phyloP scores from a whole-genome alignment of 1,139 yeast species.

The Yamadazyma buinensis region DNA sequence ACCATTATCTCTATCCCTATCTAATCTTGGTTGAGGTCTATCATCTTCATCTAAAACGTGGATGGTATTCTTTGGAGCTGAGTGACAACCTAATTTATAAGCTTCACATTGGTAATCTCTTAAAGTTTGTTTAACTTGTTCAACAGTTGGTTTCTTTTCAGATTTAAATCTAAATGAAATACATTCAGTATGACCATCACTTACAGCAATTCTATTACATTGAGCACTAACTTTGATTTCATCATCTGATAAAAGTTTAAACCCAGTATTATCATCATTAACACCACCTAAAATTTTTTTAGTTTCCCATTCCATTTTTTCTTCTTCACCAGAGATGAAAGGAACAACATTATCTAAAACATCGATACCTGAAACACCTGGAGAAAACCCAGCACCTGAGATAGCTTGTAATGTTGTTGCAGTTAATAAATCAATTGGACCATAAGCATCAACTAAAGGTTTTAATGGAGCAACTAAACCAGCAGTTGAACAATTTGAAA shows the following conservation, averaged over 20 bases:
- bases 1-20: conserved; percentile 92
- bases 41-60: conserved; percentile 88
- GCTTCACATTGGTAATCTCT: conserved; percentile 85
- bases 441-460: conserved; percentile 84
- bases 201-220: conserved; percentile 94
- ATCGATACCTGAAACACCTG: conserved; percentile 96
- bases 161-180: conserved; percentile 80
- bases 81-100: conserved; percentile 67
- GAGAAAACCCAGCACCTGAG: conserved; percentile 98
- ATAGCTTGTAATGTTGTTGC: conserved; percentile 95
- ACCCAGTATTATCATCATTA: conserved; percentile 50
- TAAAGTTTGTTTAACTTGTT: conserved; percentile 68
- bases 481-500: conserved; percentile 97
- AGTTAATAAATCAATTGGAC: conserved; percentile 83
- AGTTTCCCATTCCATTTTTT: conserved; percentile 98
- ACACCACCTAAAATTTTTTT: conserved; percentile 81
- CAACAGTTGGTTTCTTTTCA: conserved; percentile 81
- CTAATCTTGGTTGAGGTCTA: conserved; percentile 98
- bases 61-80: conserved; percentile 91
- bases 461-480: conserved; percentile 95
- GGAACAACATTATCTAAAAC: conserved; percentile 93
- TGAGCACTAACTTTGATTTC: conserved; percentile 90
- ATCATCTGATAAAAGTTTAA: conserved; percentile 60
- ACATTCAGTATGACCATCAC: conserved; percentile 97
- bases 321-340: conserved; percentile 94